phyloP scores from a whole-genome alignment of 192 early-diverging fungal species.

The Coemansia sp. region DNA sequence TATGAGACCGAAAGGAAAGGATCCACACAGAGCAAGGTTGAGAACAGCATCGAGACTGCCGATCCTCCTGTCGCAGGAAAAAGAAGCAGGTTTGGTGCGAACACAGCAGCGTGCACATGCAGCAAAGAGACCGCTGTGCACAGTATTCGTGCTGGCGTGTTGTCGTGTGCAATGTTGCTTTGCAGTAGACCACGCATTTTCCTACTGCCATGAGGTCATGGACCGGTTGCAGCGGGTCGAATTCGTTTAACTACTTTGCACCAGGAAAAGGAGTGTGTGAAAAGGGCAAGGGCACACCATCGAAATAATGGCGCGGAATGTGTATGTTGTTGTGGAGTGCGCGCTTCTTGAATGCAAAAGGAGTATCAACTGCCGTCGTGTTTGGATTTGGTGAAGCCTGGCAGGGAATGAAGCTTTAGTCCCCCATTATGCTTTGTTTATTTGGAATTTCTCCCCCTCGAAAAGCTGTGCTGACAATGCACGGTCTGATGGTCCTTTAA shows the following conservation, averaged over 20 bases:
- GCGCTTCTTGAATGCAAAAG: not conserved
- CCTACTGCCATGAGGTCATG: not conserved
- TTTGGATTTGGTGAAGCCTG: no score
- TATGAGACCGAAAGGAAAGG: not conserved
- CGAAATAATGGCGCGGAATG: not conserved
- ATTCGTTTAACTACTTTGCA: not conserved
- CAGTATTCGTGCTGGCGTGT: not conserved
- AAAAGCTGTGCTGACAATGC: no score
- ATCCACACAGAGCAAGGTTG: not conserved
- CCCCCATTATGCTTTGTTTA: not conserved
- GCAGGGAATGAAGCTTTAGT: no score
- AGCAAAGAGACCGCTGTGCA: not conserved
- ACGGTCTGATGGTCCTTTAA: not conserved
- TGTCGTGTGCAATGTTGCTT: not conserved
- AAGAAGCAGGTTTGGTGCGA: not conserved
- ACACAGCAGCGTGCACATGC: no score
- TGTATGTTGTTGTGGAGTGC: not conserved
- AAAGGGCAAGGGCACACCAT: not conserved
- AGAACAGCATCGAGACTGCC: conserved; percentile 3
- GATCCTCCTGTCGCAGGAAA: not conserved
- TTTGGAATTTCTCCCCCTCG: not conserved
- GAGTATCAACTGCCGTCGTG: not conserved
- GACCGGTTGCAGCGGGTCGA: not conserved
- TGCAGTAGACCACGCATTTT: conserved; percentile 5
- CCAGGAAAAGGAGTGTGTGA: not conserved